phyloP scores from a whole-genome alignment of 2,329 filamentous ascomycete genomes.

The Emmonsia crescens region DNA sequence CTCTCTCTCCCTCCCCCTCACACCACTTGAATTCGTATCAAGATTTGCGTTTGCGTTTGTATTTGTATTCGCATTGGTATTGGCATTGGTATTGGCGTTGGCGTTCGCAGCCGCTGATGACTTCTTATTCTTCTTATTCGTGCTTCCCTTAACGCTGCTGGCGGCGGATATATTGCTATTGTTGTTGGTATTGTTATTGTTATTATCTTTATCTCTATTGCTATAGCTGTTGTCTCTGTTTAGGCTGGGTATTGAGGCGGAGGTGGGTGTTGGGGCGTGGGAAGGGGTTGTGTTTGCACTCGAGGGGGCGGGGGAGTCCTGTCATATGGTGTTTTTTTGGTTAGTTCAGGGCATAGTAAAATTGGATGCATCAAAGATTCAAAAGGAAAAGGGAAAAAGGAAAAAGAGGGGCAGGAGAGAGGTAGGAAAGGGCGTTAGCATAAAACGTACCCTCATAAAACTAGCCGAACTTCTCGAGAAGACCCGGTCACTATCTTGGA shows the following conservation, averaged over 20 bases:
- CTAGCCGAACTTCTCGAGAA: constrained; percentile 40
- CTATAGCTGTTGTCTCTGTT: constrained; percentile 12
- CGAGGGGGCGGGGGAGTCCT: constrained; percentile 35
- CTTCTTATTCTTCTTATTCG: constrained; percentile 36
- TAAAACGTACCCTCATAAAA: constrained; percentile 34
- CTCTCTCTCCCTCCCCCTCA: constrained; percentile 22
- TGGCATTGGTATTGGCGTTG: constrained; percentile 1
- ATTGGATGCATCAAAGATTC: background rate
- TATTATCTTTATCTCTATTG: constrained; percentile 9
- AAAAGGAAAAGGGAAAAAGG: background rate
- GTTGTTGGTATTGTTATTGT: constrained; percentile 1
- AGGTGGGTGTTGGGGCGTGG: constrained; percentile 36
- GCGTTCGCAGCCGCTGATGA: constrained; percentile 14
- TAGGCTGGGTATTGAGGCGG: constrained; percentile 19
- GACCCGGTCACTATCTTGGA: constrained; percentile 37
- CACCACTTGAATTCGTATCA: constrained; percentile 6
- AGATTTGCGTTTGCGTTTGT: background rate
- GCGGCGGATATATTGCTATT: constrained; percentile 12
- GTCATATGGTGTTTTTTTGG: background rate
- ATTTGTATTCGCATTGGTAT: background rate
- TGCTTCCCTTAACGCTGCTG: constrained; percentile 26
- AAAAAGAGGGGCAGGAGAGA: background rate
- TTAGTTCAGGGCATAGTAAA: background rate
- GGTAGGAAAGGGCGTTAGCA: background rate
- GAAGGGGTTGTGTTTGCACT: constrained; percentile 38